phyloP scores from a whole-genome alignment of 768 basidiomycete genomes.

The Trametes meyenii region DNA sequence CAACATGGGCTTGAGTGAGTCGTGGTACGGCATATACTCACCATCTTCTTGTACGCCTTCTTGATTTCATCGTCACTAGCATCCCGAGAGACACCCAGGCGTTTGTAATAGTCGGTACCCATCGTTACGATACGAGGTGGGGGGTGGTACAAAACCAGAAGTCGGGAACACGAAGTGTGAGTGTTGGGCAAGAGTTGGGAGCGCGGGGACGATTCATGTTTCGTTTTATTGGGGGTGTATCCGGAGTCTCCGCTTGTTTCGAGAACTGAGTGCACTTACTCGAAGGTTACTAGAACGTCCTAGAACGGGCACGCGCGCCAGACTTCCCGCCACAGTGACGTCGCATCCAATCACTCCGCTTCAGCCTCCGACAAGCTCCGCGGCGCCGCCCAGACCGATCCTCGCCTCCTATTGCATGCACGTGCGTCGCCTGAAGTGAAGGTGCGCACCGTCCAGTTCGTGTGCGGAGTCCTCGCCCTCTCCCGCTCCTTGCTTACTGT shows the following conservation, averaged over 20 bases:
- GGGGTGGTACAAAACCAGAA: constrained; percentile 2
- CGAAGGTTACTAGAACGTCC: constrained; percentile 36
- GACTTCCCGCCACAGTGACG: constrained; percentile 18
- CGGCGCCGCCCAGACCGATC: background rate
- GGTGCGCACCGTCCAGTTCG: constrained; percentile 10
- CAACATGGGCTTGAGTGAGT: background rate
- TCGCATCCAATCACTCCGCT: constrained; percentile 14
- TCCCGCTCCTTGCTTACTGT: constrained; percentile 7
- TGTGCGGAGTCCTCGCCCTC: constrained; percentile 10
- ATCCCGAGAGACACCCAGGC: constrained; percentile 70
- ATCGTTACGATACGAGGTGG: constrained; percentile 44
- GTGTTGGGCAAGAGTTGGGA: constrained; percentile 6
- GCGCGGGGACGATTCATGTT: background rate
- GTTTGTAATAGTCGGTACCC: constrained; percentile 90
- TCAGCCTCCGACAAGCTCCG: constrained; percentile 5
- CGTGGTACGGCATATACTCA: constrained; percentile 34
- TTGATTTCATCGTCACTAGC: constrained; percentile 89
- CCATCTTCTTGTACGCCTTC: constrained; percentile 95
- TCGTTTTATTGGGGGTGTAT: constrained; percentile 11
- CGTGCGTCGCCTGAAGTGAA: constrained; percentile 19
- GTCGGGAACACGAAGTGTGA: constrained; percentile 21
- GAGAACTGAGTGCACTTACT: constrained; percentile 3
- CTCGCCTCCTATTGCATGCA: background rate
- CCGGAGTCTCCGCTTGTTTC: constrained; percentile 3
- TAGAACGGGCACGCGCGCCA: constrained; percentile 32